A percentile compares a stretch with the other conserved stretches of the same genome.
Conservation (phyloP, 139 green algal genomes). For the Pycnococcus provasolii region DNA sequence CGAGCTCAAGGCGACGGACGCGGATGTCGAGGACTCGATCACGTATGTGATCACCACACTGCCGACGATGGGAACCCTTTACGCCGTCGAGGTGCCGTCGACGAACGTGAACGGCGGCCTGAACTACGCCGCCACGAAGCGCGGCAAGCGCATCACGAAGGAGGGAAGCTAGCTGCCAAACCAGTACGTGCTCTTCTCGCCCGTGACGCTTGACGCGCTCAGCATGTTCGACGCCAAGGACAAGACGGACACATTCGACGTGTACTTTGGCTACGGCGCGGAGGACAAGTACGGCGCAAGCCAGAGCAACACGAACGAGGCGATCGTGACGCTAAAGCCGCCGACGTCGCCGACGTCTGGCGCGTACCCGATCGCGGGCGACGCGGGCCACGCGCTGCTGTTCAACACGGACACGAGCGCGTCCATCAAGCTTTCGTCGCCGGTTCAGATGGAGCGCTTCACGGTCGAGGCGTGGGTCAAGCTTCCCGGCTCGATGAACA, state of each 20-base stretch:
- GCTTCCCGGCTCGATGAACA: not conserved
- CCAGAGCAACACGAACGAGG: not conserved
- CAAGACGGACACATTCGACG: not conserved
- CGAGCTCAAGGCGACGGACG: slow-evolving; percentile 15
- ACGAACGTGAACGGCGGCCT: not conserved
- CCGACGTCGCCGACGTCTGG: not conserved
- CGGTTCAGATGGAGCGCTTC: not conserved
- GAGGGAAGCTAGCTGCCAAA: not conserved
- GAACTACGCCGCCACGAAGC: not conserved
- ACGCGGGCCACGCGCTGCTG: slow-evolving; percentile 14
- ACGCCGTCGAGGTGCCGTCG: not conserved
- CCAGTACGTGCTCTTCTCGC: slow-evolving; percentile 3
- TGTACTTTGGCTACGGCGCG: slow-evolving; percentile 3
- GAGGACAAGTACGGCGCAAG: not conserved
- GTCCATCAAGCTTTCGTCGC: not conserved
- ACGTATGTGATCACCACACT: slow-evolving; percentile 14
- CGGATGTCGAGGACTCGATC: slow-evolving; percentile 8
- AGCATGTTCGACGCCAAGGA: not conserved
- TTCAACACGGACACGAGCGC: not conserved
- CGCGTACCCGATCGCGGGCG: slow-evolving; percentile 8
- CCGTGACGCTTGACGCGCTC: slow-evolving; percentile 9
- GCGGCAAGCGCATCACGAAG: not conserved
- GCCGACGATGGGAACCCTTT: slow-evolving; percentile 18
- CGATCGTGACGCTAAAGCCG: not conserved
- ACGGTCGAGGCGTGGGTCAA: slow-evolving; percentile 21